phyloP scores from a whole-genome alignment of 1,284 basidiomycete genomes.

The Cutaneotrichosporon sp. region DNA sequence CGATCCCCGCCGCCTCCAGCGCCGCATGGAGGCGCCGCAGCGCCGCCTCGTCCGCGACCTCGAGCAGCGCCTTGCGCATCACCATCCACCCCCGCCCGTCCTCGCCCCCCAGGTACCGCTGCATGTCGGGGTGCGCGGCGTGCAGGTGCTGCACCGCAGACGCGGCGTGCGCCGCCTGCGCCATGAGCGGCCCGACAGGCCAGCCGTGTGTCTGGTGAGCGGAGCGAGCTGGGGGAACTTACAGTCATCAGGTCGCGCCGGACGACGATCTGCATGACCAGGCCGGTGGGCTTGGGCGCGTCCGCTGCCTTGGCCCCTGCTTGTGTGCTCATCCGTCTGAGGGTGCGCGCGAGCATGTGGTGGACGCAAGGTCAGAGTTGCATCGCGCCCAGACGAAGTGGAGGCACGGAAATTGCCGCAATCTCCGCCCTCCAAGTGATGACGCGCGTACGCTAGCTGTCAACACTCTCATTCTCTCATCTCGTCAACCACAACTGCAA shows the following conservation, averaged over 20 bases:
- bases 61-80: constrained; percentile 49
- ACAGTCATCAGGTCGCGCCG: constrained; percentile 49
- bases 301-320: background rate
- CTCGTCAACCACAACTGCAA: too few relatives aligned
- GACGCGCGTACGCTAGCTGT: too few relatives aligned
- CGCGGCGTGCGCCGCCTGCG: constrained; percentile 57
- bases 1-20: constrained; percentile 39
- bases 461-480: background rate
- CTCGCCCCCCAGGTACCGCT: constrained; percentile 42
- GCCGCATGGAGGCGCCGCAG: constrained; percentile 41
- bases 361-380: too few relatives aligned
- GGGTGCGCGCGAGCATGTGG: background rate
- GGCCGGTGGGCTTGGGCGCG: constrained; percentile 31
- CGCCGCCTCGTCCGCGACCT: constrained; percentile 44
- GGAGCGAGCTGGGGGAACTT: constrained; percentile 20
- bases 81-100: constrained; percentile 41
- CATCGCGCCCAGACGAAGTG: too few relatives aligned
- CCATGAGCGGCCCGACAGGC: constrained; percentile 57
- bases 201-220: constrained; percentile 47
- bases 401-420: background rate
- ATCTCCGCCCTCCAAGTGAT: background rate
- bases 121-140: constrained; percentile 39
- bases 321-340: background rate
- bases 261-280: constrained; percentile 55
- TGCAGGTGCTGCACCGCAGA: constrained; percentile 51